These are phyloP conservation scores for Colletotrichum salicis DNA, from an alignment of 2,329 filamentous ascomycete species.

Conservation along the genomic window DNA sequence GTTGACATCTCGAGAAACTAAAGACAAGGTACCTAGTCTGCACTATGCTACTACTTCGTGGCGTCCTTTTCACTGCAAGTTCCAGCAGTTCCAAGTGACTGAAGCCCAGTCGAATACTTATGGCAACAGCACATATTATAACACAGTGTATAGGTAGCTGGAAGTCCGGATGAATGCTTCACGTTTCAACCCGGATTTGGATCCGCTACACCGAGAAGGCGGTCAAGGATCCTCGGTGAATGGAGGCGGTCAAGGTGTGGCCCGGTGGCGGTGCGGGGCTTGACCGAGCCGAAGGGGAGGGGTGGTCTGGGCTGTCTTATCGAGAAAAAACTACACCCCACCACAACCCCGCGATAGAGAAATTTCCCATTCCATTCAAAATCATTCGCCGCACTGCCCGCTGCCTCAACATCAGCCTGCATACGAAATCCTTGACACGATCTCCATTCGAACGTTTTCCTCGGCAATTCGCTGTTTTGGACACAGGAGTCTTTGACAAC, in stretches of 20 bases:
- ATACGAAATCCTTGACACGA: not conserved
- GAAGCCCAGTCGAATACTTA: not conserved
- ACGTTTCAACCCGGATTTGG: not conserved
- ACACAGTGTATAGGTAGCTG: not conserved
- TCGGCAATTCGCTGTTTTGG: not conserved
- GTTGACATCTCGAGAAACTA: not conserved
- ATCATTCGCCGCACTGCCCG: slow-evolving; percentile 22
- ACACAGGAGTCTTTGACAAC: fast-evolving
- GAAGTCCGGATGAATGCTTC: not conserved
- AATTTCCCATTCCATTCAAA: slow-evolving; percentile 33
- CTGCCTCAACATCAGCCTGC: not conserved
- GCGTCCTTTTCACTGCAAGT: too few species aligned
- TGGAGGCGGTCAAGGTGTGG: not conserved
- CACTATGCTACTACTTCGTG: not conserved
- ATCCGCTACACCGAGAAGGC: not conserved
- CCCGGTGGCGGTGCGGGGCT: not conserved
- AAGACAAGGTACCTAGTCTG: too few species aligned
- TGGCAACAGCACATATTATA: not conserved
- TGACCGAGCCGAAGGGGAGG: not conserved
- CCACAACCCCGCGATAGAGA: slow-evolving; percentile 36
- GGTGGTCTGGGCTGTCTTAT: slow-evolving; percentile 11
- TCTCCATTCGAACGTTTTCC: not conserved
- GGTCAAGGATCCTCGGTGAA: not conserved
- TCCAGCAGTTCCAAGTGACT: not conserved
- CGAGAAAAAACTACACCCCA: slow-evolving; percentile 26